phyloP scores from a whole-genome alignment of 1,139 yeast species.

The Diutina scorzettiae region DNA sequence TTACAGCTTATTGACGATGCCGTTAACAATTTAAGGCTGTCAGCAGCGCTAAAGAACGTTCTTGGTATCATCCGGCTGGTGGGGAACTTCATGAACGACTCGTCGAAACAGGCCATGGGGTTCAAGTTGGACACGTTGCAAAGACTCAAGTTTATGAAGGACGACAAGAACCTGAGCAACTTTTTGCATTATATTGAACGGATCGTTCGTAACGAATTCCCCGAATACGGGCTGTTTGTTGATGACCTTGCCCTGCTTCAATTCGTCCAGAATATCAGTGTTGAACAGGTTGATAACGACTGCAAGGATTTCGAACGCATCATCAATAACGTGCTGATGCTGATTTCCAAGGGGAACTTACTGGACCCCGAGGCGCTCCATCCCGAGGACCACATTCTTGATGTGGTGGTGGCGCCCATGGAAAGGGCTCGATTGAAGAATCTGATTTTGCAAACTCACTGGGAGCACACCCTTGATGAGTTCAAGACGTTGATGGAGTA shows the following conservation, averaged over 20 bases:
- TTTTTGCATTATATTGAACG: slow-evolving; percentile 82
- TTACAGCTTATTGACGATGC: slow-evolving; percentile 60
- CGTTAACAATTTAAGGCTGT: slow-evolving; percentile 43
- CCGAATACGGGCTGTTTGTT: slow-evolving; percentile 64
- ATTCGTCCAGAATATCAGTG: slow-evolving; percentile 53
- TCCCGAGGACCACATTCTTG: slow-evolving; percentile 61
- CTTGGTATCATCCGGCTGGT: slow-evolving; percentile 70
- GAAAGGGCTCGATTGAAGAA: slow-evolving; percentile 56
- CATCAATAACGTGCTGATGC: slow-evolving; percentile 41
- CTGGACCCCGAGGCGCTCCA: slow-evolving; percentile 59
- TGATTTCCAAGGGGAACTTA: slow-evolving; percentile 60
- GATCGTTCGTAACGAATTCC: slow-evolving; percentile 63
- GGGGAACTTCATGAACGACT: slow-evolving; percentile 91
- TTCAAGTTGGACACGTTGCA: slow-evolving; percentile 75
- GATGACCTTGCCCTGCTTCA: slow-evolving; percentile 61
- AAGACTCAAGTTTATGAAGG: slow-evolving; percentile 77
- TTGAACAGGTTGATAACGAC: slow-evolving; percentile 67
- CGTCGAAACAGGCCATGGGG: slow-evolving; percentile 69
- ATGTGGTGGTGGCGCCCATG: slow-evolving; percentile 34
- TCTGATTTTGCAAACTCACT: slow-evolving; percentile 41
- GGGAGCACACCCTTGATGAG: slow-evolving; percentile 40
- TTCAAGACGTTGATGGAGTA: slow-evolving; percentile 56
- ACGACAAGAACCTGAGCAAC: slow-evolving; percentile 63
- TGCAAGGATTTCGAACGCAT: slow-evolving; percentile 49
- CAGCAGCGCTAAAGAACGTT: slow-evolving; percentile 54